Conservation (phyloP, 768 basidiomycete species). For the Austroboletus eburneus region DNA sequence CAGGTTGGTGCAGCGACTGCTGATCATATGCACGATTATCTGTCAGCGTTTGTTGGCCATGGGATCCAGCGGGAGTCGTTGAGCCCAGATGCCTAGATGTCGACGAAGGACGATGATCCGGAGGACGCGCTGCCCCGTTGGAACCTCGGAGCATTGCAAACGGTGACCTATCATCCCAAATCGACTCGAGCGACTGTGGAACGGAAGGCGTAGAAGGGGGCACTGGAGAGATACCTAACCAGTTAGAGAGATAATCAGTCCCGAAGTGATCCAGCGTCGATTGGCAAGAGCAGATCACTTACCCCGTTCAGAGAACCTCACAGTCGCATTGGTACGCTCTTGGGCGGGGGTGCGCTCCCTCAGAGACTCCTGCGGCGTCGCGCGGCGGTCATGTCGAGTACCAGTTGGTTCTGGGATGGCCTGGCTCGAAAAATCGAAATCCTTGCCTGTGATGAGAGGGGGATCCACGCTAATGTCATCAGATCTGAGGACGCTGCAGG, state of each 20-base stretch:
- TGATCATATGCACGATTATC: constrained; percentile 36
- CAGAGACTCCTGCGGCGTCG: constrained; percentile 19
- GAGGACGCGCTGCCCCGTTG: constrained; percentile 45
- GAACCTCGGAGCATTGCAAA: constrained; percentile 62
- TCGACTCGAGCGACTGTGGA: constrained; percentile 57
- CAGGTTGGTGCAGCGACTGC: constrained; percentile 33
- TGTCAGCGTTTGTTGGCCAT: constrained; percentile 28
- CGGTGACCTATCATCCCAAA: constrained; percentile 80
- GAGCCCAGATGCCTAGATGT: constrained; percentile 22
- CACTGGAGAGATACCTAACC: constrained; percentile 32
- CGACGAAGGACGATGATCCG: constrained; percentile 29
- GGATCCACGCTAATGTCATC: constrained; percentile 6
- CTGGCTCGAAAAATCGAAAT: constrained; percentile 80
- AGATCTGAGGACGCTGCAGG: constrained; percentile 9
- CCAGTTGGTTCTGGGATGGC: constrained; percentile 26
- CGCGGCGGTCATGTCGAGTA: constrained; percentile 13
- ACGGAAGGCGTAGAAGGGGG: constrained; percentile 24
- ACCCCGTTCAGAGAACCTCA: constrained; percentile 28
- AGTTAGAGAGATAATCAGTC: constrained; percentile 11
- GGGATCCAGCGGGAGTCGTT: constrained; percentile 21
- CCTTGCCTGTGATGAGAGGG: constrained; percentile 56
- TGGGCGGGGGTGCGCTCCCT: constrained; percentile 29
- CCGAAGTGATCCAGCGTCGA: neutral
- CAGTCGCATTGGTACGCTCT: constrained; percentile 15
- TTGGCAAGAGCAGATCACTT: constrained; percentile 13